Conservation (phyloP, 495 filamentous ascomycete species). For the Tuber borchii region DNA sequence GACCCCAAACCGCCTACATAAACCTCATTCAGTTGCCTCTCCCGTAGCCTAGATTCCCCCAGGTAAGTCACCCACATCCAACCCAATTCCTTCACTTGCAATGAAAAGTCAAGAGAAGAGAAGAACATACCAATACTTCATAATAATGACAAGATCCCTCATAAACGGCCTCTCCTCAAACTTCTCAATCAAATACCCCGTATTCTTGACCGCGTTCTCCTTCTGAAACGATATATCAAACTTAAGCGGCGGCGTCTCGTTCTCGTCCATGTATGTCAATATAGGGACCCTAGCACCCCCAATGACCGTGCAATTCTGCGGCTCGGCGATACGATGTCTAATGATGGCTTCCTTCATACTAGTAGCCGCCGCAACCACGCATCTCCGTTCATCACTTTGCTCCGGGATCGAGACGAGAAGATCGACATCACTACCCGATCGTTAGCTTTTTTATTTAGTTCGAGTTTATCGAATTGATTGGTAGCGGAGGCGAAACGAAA, state of each 20-base stretch:
- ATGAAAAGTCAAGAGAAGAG: neutral
- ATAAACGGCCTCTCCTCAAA: constrained; percentile 28
- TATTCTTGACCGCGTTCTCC: constrained; percentile 22
- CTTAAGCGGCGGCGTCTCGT: constrained; percentile 1
- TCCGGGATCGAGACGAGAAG: constrained; percentile 26
- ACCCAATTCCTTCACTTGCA: neutral
- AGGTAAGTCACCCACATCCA: constrained; percentile 2
- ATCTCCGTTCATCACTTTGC: neutral
- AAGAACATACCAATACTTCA: constrained; percentile 29
- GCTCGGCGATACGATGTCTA: neutral
- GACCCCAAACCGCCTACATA: constrained; percentile 29
- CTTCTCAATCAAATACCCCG: constrained; percentile 21
- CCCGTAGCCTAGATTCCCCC: constrained; percentile 19
- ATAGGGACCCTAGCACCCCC: constrained; percentile 23
- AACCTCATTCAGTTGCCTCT: constrained; percentile 21
- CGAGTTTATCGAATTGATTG: neutral
- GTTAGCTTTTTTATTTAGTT: neutral
- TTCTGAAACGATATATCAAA: constrained; percentile 29
- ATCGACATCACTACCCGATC: constrained; percentile 28
- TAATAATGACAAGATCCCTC: constrained; percentile 28
- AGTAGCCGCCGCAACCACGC: constrained; percentile 5
- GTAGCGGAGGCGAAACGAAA: neutral
- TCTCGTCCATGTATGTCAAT: constrained; percentile 21
- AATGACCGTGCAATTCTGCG: neutral
- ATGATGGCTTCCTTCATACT: constrained; percentile 9